These are phyloP conservation scores for Fimicolochytrium jonesii DNA, from an alignment of 192 early-diverging fungal genomes.

Conservation along the genomic window DNA sequence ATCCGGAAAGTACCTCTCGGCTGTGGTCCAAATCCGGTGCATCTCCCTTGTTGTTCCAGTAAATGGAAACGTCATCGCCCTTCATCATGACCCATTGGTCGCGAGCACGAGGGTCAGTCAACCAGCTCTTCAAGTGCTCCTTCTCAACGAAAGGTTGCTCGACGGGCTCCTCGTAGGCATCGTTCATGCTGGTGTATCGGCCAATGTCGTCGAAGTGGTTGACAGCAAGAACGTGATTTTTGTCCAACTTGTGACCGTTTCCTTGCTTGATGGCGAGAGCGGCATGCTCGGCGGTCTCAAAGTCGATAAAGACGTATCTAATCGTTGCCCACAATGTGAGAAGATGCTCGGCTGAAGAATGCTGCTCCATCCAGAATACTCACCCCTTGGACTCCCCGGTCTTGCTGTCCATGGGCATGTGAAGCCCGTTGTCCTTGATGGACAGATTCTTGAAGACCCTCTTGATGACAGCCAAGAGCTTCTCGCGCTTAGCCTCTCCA, in stretches of 20 bases:
- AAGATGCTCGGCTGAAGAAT: neutral
- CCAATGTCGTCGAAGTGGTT: constrained; percentile 93
- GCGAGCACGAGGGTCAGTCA: constrained; percentile 74
- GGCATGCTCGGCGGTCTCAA: constrained; percentile 82
- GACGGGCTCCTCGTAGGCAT: constrained; percentile 69
- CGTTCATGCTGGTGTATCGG: constrained; percentile 67
- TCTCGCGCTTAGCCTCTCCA: constrained; percentile 79
- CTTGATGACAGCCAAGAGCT: constrained; percentile 63
- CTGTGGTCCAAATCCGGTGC: constrained; percentile 69
- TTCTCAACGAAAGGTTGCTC: constrained; percentile 65
- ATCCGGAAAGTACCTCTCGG: constrained; percentile 42
- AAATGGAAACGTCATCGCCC: constrained; percentile 78
- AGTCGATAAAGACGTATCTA: constrained; percentile 91
- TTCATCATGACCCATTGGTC: constrained; percentile 91
- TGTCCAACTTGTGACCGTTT: constrained; percentile 79
- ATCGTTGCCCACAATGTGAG: neutral
- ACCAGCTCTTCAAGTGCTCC: constrained; percentile 88
- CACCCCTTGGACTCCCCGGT: constrained; percentile 83
- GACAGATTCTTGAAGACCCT: constrained; percentile 78
- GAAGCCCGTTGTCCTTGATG: constrained; percentile 77
- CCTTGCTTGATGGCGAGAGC: constrained; percentile 66
- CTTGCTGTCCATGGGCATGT: constrained; percentile 79
- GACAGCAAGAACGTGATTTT: constrained; percentile 72
- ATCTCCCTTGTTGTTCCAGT: constrained; percentile 88
- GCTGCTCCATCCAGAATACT: neutral